Evolutionary conservation across 1,139 yeast genomes (phyloP), one percentile per base, ranked within the genome.

Genomic region (Zhuliangozyma blackwelliae): DNA sequence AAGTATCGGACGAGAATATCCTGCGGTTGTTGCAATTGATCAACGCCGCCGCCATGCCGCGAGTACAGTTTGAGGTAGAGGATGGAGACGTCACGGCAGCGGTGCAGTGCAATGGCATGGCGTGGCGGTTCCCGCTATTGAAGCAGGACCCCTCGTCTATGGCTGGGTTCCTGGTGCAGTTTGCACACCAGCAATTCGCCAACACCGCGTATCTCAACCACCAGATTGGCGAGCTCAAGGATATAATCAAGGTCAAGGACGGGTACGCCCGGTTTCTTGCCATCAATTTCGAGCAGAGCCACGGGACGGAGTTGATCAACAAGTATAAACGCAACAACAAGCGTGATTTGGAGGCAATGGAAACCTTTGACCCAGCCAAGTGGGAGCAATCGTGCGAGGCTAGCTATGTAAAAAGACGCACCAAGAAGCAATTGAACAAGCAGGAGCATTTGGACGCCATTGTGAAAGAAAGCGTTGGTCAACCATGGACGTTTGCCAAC

Each of bases 231-330:
- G 45, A 50, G 16, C 44, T 69, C 28, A 51, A 57, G 25, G 46
- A 44, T 9, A 37, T 57, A 5, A 43, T 69, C 2, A 41, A 44
- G 1, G 48, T 45, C 5, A 67, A 66, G 40, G 75, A 70, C 38
- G 55, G 56, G 25, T 69, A 63, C 38, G 57, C 54, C 13, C 48
- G 49, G 41, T 67, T 63, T 35, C 48, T 69, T 28, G 46, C 53
- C 22, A 71, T 64, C 38, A 68, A 68, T 49, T 63, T 65, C 45
- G 58, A 55, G 38, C 59, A 62, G 4, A 51, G 65, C 29, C 65
- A 66, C 44, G 72, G 72, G 3, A 49, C 54, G 19, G 66, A 63
- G 36, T 49, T 65, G 37, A 50, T 68, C 20, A 49, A 50, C 25
- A 60, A 59, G 43, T 66, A 59, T 45, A 38, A 41, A 10, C 49